These are phyloP conservation scores for Spencermartinsiella europaea DNA, from an alignment of 805 yeast genomes.

Conservation along the genomic window DNA sequence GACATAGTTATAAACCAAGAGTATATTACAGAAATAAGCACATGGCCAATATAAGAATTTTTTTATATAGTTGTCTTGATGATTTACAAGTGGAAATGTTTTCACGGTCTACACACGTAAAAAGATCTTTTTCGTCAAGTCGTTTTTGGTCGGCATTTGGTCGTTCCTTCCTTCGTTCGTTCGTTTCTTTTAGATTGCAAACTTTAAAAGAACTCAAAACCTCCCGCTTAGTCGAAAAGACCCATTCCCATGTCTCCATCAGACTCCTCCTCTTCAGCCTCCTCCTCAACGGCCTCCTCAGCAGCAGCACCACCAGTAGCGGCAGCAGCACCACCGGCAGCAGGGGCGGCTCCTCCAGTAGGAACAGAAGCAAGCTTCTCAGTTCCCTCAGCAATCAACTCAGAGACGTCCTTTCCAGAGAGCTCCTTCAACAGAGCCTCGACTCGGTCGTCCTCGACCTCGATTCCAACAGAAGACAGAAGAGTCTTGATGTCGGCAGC, in stretches of 20 bases:
- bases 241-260: conserved; percentile 63
- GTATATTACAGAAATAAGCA: too few relatives aligned
- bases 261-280: conserved; percentile 41
- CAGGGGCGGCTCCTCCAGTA: conserved; percentile 94
- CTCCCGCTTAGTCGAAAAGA: conserved; percentile 81
- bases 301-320: conserved; percentile 67
- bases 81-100: too few relatives aligned
- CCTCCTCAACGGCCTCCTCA: conserved; percentile 67
- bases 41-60: too few relatives aligned
- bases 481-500: conserved; percentile 86
- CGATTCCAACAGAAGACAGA: conserved; percentile 92
- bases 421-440: conserved; percentile 74
- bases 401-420: conserved; percentile 88
- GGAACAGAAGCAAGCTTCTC: conserved; percentile 96
- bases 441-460: conserved; percentile 86
- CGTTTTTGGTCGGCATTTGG: too few relatives aligned
- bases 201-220: too few relatives aligned
- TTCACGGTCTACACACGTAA: too few relatives aligned
- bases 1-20: too few relatives aligned
- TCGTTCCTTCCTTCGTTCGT: too few relatives aligned
- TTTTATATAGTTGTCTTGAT: too few relatives aligned
- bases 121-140: too few relatives aligned
- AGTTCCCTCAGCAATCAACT: conserved; percentile 91
- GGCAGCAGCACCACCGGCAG: conserved; percentile 66
- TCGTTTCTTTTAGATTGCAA: too few relatives aligned